Evolutionary conservation across 352 stramenopile genomes (phyloP), one percentile per base, ranked within the genome.

Genomic region (Pythium aristosporum): DNA sequence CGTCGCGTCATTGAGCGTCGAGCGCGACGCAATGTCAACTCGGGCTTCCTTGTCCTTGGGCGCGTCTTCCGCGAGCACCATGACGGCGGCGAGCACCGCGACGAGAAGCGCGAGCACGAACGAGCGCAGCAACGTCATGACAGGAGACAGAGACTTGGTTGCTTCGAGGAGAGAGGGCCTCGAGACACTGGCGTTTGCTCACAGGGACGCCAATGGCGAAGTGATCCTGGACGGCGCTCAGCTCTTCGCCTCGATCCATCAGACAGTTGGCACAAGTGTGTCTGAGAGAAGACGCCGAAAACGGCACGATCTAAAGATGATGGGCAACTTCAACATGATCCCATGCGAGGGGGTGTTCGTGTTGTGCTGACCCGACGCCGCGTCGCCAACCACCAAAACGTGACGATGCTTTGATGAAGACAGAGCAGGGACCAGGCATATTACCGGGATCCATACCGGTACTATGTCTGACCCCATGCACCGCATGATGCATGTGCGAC

Each of bases 1-100:
- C 18, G 65, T 71, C 7, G 65, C 44, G 42, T 64, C 54, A 42
- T 69, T 59, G 6, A 69, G 23, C 10, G 46, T 36, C 23, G 54
- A 56, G 42, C 39, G 63, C n/a, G 63, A 47, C 5, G 55, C 56
- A 39, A 69, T 57, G 15, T 50, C 36, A 11, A 49, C 37, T 21
- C 43, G 41, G 20, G 42, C 44, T 30, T 21, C 20, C 25, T 57
- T 43, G n/a, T 62, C 46, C 15, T 50, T 47, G 10, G 48, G 23
- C 32, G 37, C 13, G n/a, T 61, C 30, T 37, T 67, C 61, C 11
- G 49, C 50, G 36, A 54, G 30, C 12, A 47, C 55, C 5, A 23
- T 36, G n/a, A 46, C 44, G 4, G 25, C 21, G 4, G 62, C 54
- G 10, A 68, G 20, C 25, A 63, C 5, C 4, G 48, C 62, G 25